Evolutionary conservation across 1,284 basidiomycete species (phyloP).

Genomic region (Irpex sp.): DNA sequence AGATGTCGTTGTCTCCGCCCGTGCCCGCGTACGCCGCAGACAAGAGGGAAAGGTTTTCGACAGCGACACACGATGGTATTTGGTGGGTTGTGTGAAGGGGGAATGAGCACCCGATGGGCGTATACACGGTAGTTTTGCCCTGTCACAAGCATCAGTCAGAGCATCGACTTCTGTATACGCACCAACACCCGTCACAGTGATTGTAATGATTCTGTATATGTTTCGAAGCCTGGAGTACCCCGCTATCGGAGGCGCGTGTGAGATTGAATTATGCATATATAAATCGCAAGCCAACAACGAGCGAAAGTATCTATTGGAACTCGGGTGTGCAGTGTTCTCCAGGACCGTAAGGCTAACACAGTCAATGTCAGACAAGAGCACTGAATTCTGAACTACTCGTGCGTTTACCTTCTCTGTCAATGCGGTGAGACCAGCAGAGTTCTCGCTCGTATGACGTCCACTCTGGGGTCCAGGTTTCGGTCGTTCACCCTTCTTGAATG

Average conservation of each 20-base stretch:
- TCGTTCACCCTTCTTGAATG: slow-evolving; percentile 80
- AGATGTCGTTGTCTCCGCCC: slow-evolving; percentile 21
- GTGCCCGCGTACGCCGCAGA: slow-evolving; percentile 15
- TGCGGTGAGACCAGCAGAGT: slow-evolving; percentile 83
- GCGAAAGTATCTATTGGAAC: slow-evolving; percentile 55
- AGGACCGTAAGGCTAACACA: slow-evolving; percentile 82
- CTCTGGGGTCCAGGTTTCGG: slow-evolving; percentile 92
- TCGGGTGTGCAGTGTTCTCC: slow-evolving; percentile 87
- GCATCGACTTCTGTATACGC: not conserved
- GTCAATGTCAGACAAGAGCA: slow-evolving; percentile 11
- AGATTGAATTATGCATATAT: not conserved
- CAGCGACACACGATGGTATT: slow-evolving; percentile 15
- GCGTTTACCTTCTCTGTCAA: slow-evolving; percentile 68
- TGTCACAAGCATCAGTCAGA: not conserved
- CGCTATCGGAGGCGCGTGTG: not conserved
- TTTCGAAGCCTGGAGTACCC: not conserved
- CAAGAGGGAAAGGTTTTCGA: slow-evolving; percentile 11
- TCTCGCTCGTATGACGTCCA: slow-evolving; percentile 82
- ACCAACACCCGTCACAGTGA: not conserved
- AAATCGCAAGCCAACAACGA: not conserved
- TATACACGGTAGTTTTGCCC: not conserved
- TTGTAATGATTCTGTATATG: not conserved
- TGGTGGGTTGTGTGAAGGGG: slow-evolving; percentile 21
- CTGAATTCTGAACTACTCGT: not conserved
- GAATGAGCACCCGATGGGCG: not conserved